phyloP scores from a whole-genome alignment of 2,329 filamentous ascomycete genomes.

The Hypocreales sp. region DNA sequence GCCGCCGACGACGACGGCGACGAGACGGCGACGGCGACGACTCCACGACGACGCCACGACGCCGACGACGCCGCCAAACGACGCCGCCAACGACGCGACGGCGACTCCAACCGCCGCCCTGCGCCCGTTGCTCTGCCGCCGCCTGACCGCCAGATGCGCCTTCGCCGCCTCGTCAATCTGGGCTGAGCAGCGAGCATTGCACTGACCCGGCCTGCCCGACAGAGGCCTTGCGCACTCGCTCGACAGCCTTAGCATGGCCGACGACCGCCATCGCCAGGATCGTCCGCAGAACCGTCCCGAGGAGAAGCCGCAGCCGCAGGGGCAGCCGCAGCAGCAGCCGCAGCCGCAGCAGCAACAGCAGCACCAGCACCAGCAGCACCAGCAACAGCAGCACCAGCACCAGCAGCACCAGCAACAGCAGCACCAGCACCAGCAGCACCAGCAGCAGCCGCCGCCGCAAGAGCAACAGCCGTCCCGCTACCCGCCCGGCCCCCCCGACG shows the following conservation, averaged over 20 bases:
- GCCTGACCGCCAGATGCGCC: slow-evolving; percentile 3
- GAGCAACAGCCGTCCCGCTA: slow-evolving; percentile 3
- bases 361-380: no score
- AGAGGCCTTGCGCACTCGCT: slow-evolving; percentile 8
- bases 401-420: background rate
- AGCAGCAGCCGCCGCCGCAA: background rate
- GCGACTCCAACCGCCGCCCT: no score
- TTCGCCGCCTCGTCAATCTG: slow-evolving; percentile 4
- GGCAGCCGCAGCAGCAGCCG: background rate
- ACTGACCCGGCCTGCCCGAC: slow-evolving; percentile 4
- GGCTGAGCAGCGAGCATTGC: slow-evolving; percentile 2
- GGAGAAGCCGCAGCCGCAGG: slow-evolving; percentile 9
- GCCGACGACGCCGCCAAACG: no score
- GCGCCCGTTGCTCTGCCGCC: background rate
- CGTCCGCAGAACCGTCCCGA: slow-evolving; percentile 20
- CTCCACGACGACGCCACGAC: no score
- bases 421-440: background rate
- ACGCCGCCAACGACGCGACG: no score
- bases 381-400: slow-evolving; percentile 2
- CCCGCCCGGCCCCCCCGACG: slow-evolving; percentile 1
- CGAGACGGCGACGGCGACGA: no score
- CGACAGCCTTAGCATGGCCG: slow-evolving; percentile 20
- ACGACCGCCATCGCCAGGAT: slow-evolving; percentile 21
- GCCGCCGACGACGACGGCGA: no score
- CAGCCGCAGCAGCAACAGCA: background rate